These are phyloP conservation scores for Tylopilus felleus DNA, from an alignment of 768 basidiomycete species.

Conservation along the genomic window DNA sequence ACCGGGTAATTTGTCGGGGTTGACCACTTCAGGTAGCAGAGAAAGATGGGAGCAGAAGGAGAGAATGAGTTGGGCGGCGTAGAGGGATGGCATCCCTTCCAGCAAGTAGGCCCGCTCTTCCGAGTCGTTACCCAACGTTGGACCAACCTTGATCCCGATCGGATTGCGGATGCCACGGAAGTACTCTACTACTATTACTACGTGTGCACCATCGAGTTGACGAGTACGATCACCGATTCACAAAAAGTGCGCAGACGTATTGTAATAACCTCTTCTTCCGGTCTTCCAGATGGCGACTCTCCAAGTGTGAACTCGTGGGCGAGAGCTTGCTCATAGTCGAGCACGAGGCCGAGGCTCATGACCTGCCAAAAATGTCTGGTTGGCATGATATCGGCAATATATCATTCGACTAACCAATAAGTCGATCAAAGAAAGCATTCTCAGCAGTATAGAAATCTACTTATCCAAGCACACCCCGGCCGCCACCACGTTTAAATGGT, in stretches of 20 bases:
- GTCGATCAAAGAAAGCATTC: no score
- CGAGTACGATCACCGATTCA: constrained; percentile 98
- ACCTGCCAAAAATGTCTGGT: constrained; percentile 35
- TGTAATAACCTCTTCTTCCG: constrained; percentile 57
- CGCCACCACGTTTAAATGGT: constrained; percentile 70
- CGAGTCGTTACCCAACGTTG: constrained; percentile 74
- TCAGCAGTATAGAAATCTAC: constrained; percentile 95
- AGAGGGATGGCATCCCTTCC: constrained; percentile 40
- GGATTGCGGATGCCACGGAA: constrained; percentile 91
- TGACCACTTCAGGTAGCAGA: constrained; percentile 57
- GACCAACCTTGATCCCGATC: constrained; percentile 95
- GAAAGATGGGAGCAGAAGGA: background rate
- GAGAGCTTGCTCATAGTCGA: constrained; percentile 89
- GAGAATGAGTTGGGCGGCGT: background rate
- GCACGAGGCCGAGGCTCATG: constrained; percentile 93
- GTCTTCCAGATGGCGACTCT: constrained; percentile 10
- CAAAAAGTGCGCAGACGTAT: constrained; percentile 90
- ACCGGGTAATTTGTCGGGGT: constrained; percentile 79
- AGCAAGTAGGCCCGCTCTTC: constrained; percentile 75
- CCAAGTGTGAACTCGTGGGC: constrained; percentile 64
- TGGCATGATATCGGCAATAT: background rate
- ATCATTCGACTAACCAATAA: constrained; percentile 45
- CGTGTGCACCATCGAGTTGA: constrained; percentile 88
- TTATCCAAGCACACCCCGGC: constrained; percentile 69
- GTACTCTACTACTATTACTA: no score